Base-by-base conservation (phyloP, 192 early-diverging fungal species). In the Thamnidium elegans region DNA sequence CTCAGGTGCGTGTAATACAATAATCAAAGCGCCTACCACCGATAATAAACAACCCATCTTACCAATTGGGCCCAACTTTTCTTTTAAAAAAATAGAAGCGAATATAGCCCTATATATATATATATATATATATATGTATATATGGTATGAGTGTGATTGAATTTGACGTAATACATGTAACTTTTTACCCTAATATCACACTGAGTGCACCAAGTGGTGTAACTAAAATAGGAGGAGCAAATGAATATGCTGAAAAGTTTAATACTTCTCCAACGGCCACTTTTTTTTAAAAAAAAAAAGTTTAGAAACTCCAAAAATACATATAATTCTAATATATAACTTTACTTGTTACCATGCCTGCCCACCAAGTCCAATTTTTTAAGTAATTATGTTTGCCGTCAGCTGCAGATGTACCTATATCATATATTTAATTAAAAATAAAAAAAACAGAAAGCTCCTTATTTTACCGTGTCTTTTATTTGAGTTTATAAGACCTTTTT, bases 161-260 rank as follows among this genome's bases (percentile, higher is more conserved):
- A 55, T 55, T 14, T 19, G 13, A 17, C 15, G 20, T 34, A 43
- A 23, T 21, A 59, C n/a, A n/a, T n/a, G n/a, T 10, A 43, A 19
- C 58, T 15, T 56, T 23, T 50, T 80, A 89, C 86, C 92, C 92
- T 45, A 93, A 86, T 62, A 97, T 84, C 32, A 95, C 94, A 70
- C 90, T 92, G 19, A 92, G 80, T 26, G 94, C 93, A 34, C 62
- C 62, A 63, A 63, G 62, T 14, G 95, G 95, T 36, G 95, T 97
- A 4, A 97, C 93, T 48, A 97, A 81, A 72, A 97, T 95, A 44
- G 95, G 93, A 1, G 95, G 95, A 47, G 93, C 94, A 85, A 92
- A 97, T 39, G 92, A 89, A 71, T 97, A 97, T 11, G 95, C 62
- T 17, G 62, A 63, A 36, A 63, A 63, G 44, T 63, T 63, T 26